These are phyloP conservation scores for Magnaporthales sp. DNA, from an alignment of 2,329 filamentous ascomycete genomes.

Conservation along the genomic window DNA sequence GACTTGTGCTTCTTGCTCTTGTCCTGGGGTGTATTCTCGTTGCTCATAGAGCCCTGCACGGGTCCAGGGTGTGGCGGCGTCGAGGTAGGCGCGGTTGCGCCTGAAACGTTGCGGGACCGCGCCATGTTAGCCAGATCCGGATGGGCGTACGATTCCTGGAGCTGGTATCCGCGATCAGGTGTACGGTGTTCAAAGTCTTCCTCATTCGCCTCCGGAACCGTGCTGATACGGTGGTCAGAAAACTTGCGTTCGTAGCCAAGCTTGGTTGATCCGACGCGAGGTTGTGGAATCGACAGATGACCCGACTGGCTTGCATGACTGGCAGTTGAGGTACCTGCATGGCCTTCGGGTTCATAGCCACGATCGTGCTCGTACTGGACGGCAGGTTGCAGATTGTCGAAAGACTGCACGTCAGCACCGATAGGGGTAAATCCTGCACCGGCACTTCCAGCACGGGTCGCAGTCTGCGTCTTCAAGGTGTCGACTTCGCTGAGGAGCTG, in stretches of 20 bases:
- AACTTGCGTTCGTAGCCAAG: constrained; percentile 45
- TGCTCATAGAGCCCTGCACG: constrained; percentile 46
- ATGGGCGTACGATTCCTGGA: neutral
- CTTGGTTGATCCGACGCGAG: constrained; percentile 32
- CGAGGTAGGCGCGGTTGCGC: constrained; percentile 43
- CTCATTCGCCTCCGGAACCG: constrained; percentile 75
- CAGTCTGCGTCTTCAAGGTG: constrained; percentile 58
- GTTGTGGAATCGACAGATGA: constrained; percentile 51
- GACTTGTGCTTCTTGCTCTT: constrained; percentile 86
- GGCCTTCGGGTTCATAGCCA: constrained; percentile 78
- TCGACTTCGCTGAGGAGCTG: constrained; percentile 90
- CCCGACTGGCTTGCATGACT: constrained; percentile 68
- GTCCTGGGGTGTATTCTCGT: constrained; percentile 71
- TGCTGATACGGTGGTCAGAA: constrained; percentile 79
- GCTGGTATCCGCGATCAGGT: constrained; percentile 31
- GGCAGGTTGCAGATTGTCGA: constrained; percentile 57
- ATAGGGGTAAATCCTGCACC: constrained; percentile 29
- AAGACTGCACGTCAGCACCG: constrained; percentile 48
- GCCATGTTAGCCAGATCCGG: neutral
- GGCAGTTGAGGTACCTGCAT: constrained; percentile 65
- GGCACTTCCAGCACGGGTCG: constrained; percentile 18
- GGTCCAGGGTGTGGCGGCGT: constrained; percentile 47
- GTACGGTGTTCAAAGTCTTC: constrained; percentile 50
- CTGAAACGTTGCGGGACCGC: constrained; percentile 22
- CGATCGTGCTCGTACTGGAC: constrained; percentile 58